Conservation (phyloP, 2,329 filamentous ascomycete species). For the Sporothrix humicola region DNA sequence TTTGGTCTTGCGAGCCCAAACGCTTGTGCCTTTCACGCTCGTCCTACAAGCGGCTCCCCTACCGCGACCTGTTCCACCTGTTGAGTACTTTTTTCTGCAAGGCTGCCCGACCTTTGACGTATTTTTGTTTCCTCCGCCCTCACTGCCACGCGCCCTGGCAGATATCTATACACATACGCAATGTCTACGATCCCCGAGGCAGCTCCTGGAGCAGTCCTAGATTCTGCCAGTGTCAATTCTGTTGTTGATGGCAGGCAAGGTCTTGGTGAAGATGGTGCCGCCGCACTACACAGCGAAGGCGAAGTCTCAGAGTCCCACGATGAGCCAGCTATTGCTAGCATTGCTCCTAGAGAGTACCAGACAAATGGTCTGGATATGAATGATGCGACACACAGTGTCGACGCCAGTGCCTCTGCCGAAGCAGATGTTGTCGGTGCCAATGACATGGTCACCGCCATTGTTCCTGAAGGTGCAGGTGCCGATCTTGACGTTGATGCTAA, state of each 20-base stretch:
- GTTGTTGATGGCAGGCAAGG: slow-evolving; percentile 42
- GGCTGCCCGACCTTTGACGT: not conserved
- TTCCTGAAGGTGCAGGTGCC: not conserved
- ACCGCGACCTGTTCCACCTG: not conserved
- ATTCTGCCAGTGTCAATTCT: slow-evolving; percentile 6
- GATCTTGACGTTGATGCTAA: slow-evolving; percentile 32
- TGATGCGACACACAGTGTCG: slow-evolving; percentile 33
- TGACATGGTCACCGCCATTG: not conserved
- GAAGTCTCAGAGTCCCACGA: slow-evolving; percentile 34
- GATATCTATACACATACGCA: not conserved
- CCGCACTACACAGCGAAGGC: slow-evolving; percentile 55
- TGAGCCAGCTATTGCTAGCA: not conserved
- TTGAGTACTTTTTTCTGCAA: not conserved
- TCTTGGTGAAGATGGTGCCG: slow-evolving; percentile 54
- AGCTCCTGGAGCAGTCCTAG: slow-evolving; percentile 34
- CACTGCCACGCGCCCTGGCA: no score
- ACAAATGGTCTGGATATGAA: not conserved
- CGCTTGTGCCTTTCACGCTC: not conserved
- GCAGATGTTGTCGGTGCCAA: not conserved
- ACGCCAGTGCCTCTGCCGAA: not conserved
- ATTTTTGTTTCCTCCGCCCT: not conserved
- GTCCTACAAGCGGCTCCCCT: not conserved
- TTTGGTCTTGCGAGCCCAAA: no score
- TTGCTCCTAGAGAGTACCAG: not conserved
- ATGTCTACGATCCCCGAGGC: slow-evolving; percentile 30